Base-by-base conservation (phyloP, 169 alveolate genomes). In the Eimeria zaria region DNA sequence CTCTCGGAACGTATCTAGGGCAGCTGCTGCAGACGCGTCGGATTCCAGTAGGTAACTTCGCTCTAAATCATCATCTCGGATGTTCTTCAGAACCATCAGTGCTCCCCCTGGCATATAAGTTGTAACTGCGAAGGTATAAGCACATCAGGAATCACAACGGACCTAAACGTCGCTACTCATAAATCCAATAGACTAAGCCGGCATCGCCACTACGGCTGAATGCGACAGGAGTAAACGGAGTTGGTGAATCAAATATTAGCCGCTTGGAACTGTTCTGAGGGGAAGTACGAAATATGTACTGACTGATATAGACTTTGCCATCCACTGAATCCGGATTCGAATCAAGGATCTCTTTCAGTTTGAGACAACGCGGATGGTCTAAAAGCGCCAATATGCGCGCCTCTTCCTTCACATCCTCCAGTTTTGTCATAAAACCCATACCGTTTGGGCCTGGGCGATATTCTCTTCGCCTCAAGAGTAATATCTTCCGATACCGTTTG, bases 361-460 rank as follows among this genome's bases (percentile, higher is more conserved):
- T 67, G 55, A 91, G 71, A 48, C 96, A 91, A 39, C 88, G 78
- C 55, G 96, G 96, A 62, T 78, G 89, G 20, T 91, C 67, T 12
- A 91, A 91, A n/a, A 76, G 90, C 30, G 91, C 44, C 69, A 91
- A 48, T 41, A 91, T 53, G 64, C 83, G 78, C 55, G 88, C 76
- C 41, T 91, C 96, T 51, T 91, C 91, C 91, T 60, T 53, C 27
- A 91, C 96, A 41, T 91, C 96, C 53, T 91, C 89, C 84, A 91
- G 7, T 64, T 91, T 91, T 24, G 91, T 78, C 69, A 39, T 58
- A 60, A 91, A 74, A 44, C 88, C 91, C 84, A 76, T 53, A 14
- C 91, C 90, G 3, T 81, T 91, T 39, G 96, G 91, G 39, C 88
- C 96, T 24, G 71, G 88, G 71, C 91, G 90, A 46, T 44, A 91